Evolutionary conservation across 2,329 filamentous ascomycete genomes (phyloP).

Genomic region (Diaporthe nobilis): DNA sequence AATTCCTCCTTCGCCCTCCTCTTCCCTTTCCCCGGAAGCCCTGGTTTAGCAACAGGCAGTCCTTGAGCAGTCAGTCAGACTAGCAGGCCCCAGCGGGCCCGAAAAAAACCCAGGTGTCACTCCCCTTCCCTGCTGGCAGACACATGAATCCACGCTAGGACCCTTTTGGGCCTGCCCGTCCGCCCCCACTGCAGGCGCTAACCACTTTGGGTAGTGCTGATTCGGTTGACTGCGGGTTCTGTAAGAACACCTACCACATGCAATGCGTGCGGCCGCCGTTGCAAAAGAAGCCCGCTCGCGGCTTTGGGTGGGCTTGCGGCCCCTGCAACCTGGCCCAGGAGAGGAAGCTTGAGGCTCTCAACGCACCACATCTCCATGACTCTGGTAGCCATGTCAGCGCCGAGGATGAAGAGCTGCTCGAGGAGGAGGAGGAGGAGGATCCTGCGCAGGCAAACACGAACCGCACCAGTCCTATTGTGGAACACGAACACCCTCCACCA

Average conservation of each 20-base stretch:
- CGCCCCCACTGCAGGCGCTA: slow-evolving; percentile 36
- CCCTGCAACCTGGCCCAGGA: slow-evolving; percentile 97
- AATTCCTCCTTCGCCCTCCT: slow-evolving; percentile 36
- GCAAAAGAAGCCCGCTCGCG: slow-evolving; percentile 95
- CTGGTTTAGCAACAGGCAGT: slow-evolving; percentile 36
- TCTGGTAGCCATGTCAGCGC: slow-evolving; percentile 73
- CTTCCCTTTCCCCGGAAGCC: slow-evolving; percentile 31
- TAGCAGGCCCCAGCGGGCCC: slow-evolving; percentile 29
- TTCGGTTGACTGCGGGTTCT: slow-evolving; percentile 97
- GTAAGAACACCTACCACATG: slow-evolving; percentile 97
- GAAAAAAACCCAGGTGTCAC: slow-evolving; percentile 30
- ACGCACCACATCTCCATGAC: slow-evolving; percentile 83
- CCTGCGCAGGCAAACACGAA: slow-evolving; percentile 69
- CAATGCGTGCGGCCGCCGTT: slow-evolving; percentile 93
- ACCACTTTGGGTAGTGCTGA: slow-evolving; percentile 74
- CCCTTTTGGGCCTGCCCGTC: slow-evolving; percentile 28
- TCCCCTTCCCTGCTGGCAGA: slow-evolving; percentile 32
- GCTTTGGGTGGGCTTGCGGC: slow-evolving; percentile 98
- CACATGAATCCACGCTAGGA: slow-evolving; percentile 34
- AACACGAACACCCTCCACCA: slow-evolving; percentile 69
- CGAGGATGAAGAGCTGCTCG: slow-evolving; percentile 74
- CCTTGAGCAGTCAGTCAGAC: slow-evolving; percentile 25
- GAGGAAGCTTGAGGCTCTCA: slow-evolving; percentile 88
- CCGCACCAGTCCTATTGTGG: slow-evolving; percentile 75
- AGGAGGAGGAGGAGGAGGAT: slow-evolving; percentile 84